Evolutionary conservation across 768 basidiomycete genomes (phyloP).

Genomic region (Pleurotus cornucopiae): DNA sequence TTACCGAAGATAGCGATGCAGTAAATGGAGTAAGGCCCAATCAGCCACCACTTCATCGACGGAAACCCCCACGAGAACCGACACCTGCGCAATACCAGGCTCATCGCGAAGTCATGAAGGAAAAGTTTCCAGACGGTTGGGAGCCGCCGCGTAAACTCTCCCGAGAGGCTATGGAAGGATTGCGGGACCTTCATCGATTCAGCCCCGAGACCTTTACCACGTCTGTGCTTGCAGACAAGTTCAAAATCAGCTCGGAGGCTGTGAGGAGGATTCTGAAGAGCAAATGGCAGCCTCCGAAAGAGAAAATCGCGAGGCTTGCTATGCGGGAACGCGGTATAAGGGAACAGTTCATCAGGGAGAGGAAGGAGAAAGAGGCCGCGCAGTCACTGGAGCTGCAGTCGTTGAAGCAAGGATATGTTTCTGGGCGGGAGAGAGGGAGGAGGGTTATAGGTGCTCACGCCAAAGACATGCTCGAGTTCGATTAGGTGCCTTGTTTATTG

Average conservation of each 20-base stretch:
- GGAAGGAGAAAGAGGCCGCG: constrained; percentile 2
- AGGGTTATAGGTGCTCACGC: constrained; percentile 5
- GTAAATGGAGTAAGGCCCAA: constrained; percentile 38
- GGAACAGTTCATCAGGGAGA: constrained; percentile 32
- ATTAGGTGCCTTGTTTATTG: background rate
- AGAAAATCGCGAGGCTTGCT: constrained; percentile 44
- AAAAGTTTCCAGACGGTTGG: constrained; percentile 67
- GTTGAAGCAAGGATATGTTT: background rate
- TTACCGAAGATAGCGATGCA: constrained; percentile 47
- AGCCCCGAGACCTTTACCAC: constrained; percentile 65
- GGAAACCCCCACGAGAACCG: constrained; percentile 31
- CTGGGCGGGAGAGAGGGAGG: background rate
- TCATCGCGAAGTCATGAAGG: constrained; percentile 48
- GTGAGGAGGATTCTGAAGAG: constrained; percentile 77
- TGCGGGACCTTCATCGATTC: constrained; percentile 60
- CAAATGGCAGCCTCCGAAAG: constrained; percentile 60
- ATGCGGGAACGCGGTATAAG: constrained; percentile 46
- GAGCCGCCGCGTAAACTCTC: constrained; percentile 76
- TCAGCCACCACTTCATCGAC: constrained; percentile 31
- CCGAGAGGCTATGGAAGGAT: constrained; percentile 78
- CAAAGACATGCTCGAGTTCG: constrained; percentile 8
- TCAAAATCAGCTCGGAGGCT: constrained; percentile 78
- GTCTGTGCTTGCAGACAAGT: constrained; percentile 66
- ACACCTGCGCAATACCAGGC: constrained; percentile 46
- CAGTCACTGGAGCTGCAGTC: constrained; percentile 1